These are phyloP conservation scores for Mycena leptocephala DNA, from an alignment of 768 basidiomycete genomes.

Conservation along the genomic window DNA sequence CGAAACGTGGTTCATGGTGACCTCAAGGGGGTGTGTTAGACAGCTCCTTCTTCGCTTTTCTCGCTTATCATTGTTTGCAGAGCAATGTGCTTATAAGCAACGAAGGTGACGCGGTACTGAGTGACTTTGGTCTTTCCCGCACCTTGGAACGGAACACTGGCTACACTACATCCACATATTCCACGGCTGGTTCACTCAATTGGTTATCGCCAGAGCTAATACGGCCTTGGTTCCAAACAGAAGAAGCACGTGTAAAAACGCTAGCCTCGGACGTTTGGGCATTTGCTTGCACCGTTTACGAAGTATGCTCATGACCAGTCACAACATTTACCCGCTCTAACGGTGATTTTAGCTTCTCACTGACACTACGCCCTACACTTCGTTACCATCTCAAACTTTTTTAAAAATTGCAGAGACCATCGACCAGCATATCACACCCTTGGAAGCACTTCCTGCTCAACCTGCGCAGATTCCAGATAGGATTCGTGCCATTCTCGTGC, in stretches of 20 bases:
- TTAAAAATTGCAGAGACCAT: not conserved
- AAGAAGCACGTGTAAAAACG: no score
- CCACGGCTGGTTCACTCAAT: conserved; percentile 6
- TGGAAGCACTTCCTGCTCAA: conserved; percentile 7
- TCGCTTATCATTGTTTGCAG: conserved; percentile 5
- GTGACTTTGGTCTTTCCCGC: conserved; percentile 12
- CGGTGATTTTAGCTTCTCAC: conserved; percentile 18
- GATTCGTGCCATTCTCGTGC: no score
- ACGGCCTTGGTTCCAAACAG: no score
- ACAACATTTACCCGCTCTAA: conserved; percentile 1
- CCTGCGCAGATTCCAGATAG: no score
- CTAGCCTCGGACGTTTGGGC: no score
- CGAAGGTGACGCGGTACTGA: not conserved
- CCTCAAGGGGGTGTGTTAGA: conserved; percentile 11
- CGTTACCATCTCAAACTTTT: not conserved
- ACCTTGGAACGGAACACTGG: conserved; percentile 4
- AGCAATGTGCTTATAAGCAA: conserved; percentile 12
- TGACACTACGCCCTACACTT: not conserved
- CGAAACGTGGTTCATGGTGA: conserved; percentile 18
- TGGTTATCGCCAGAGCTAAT: no score
- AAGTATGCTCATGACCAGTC: no score
- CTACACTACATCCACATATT: conserved; percentile 3
- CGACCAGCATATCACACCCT: conserved; percentile 6
- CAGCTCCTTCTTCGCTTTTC: not conserved
- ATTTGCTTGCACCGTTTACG: no score